Base-by-base conservation (phyloP, 164 flowering plant genomes). In the Dillenia suffruticosa region DNA sequence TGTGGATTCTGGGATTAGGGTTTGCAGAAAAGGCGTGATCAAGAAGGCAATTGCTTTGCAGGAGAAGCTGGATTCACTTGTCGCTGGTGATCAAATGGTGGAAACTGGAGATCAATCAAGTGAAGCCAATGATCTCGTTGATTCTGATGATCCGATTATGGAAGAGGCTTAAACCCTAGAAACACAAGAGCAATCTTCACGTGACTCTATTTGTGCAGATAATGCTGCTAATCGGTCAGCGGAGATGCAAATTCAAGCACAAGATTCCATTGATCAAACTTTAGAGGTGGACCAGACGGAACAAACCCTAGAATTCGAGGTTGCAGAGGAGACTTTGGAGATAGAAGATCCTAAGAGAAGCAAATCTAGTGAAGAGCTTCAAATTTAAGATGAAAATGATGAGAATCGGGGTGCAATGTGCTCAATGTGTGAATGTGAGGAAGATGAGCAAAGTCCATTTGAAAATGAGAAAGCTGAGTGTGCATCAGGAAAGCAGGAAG, bases 1-100 rank as follows among this genome's bases (percentile, higher is more conserved):
- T 0, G 70, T 83, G 44, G 82, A 83, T 62, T 72, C 77, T 1
- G 94, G 77, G 0, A 84, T 89, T 48, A 77, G 88, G 70, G 80
- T 66, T 44, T 83, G 62, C 70, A 66, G 93, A 67, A 88, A 85
- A 77, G 71, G 68, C 4, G 83, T 85, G 54, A 85, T 76, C 56
- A 76, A 63, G 72, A 84, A 66, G 74, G 88, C 77, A 43, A 82
- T 88, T 10, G 76, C 79, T 44, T 63, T 88, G 79, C 95, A 86
- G 71, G 95, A 88, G 58, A 61, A 44, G 51, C 56, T 87, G 6
- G 88, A 87, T 44, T 66, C 74, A 0, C 71, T 78, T 15, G 66
- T 45, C 32, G 57, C 51, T 13, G 63, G 52, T 54, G 75, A 63
- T 12, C 59, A 46, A 8, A 45, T 8, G 56, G 67, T 56, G 62